Base-by-base conservation (phyloP, 164 flowering plant species). In the Cinnamomum micranthum region DNA sequence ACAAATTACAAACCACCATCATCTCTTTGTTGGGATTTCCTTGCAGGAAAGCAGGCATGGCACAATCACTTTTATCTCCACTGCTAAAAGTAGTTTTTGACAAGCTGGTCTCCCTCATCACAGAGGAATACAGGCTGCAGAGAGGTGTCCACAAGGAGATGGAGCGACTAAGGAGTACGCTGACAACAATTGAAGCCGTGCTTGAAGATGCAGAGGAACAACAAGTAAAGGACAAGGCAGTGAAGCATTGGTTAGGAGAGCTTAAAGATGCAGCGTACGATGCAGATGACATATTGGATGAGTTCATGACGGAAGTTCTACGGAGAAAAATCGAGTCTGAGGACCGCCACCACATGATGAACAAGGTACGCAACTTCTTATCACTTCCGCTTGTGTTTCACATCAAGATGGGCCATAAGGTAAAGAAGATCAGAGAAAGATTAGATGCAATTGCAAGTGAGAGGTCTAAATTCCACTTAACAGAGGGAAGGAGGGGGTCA, bases 151-250 rank as follows among this genome's bases (percentile, higher is more conserved):
- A n/a, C 17, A 28, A 60, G 28, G 67, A 59, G 51, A 35, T 72
- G 25, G 31, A 62, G 25, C 9, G 25, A 12, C 66, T 72, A 12
- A 58, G 25, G 20, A 65, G 41, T 14, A 73, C 75, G 0, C 41
- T 73, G 11, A 19, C 69, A 4, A 50, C 69, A 0, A 73, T 73
- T 10, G 20, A 50, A 73, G 69, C 69, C 2, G 60, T 73, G 35
- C 75, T 73, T 4, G 75, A 41, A 50, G 75, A 73, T 62, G 75
- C 75, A 13, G 69, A 73, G 23, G 27, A n/a, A n/a, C 66, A 25
- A 28, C 33, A 22, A 50, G 58, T 73, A 6, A 13, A 35, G 35
- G 59, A 41, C 58, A 64, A 22, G 14, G 66, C 69, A 9, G 52
- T 65, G 52, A n/a, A 14, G 35, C 6, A 13, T 64, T 73, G 75